Evolutionary conservation across 2,329 filamentous ascomycete species (phyloP).

Genomic region (Penicillium digitatum): DNA sequence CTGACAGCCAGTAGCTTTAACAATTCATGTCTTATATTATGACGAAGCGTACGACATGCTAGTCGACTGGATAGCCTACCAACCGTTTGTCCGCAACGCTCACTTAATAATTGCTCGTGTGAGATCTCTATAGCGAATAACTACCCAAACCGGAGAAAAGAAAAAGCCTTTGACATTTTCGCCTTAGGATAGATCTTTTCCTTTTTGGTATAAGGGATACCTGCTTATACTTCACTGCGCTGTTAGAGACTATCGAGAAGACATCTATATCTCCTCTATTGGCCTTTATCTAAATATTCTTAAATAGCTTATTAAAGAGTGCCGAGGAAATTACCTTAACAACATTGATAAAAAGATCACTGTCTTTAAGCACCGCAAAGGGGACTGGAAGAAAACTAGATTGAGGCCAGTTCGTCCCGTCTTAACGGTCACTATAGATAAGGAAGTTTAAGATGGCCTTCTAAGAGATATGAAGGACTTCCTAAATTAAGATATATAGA

Average conservation of each 20-base stretch:
- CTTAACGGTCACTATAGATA: constrained; percentile 18
- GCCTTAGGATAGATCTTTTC: constrained; percentile 20
- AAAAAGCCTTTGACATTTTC: constrained; percentile 19
- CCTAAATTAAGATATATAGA: constrained; percentile 26
- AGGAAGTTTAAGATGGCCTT: constrained; percentile 22
- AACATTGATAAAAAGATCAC: constrained; percentile 14
- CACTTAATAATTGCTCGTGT: constrained; percentile 14
- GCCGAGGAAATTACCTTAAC: constrained; percentile 28
- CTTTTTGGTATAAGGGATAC: constrained; percentile 24
- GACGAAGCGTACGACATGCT: constrained; percentile 20
- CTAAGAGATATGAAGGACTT: constrained; percentile 38
- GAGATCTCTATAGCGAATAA: constrained; percentile 13
- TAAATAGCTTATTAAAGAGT: constrained; percentile 31
- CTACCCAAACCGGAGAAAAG: constrained; percentile 10
- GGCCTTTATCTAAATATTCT: constrained; percentile 21
- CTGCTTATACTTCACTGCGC: constrained; percentile 21
- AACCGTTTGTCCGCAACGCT: constrained; percentile 14
- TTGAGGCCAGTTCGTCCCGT: constrained; percentile 14
- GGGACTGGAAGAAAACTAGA: constrained; percentile 21
- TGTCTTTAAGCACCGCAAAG: constrained; percentile 28
- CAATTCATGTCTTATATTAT: constrained; percentile 18
- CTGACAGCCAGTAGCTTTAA: constrained; percentile 15
- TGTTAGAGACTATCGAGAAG: constrained; percentile 17
- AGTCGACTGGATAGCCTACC: constrained; percentile 14
- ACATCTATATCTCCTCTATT: constrained; percentile 19